Evolutionary conservation across 306 rosid species (phyloP), one percentile per base, ranked within the genome.

Genomic region (Hippophae tibetana): DNA sequence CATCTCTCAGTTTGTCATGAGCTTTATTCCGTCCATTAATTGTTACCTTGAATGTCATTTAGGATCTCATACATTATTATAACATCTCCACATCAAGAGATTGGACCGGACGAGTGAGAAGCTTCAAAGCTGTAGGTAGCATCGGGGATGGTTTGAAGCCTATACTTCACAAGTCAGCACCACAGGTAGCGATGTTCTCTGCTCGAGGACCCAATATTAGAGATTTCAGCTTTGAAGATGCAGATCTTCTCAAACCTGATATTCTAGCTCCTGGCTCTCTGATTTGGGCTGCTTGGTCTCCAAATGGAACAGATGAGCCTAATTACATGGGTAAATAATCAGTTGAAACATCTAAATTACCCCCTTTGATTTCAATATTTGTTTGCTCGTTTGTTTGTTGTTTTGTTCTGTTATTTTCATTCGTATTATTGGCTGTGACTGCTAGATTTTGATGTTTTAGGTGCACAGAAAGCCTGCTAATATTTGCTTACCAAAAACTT

Each of bases 211-310:
- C 99, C 55, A 93, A 93, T 66, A 80, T 84, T 78, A 86, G 64
- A 73, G 99, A 93, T 80, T 93, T 86, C 69, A 82, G 88, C 79
- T 93, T 76, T 87, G 89, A 80, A 70, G 99, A 93, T 76, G 97
- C 95, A 8, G 99, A 93, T 76, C 97, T 93, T 81, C 97, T 93
- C 70, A 93, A 93, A 75, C 99, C 99, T 42, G 99, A 93, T 72
- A 82, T 93, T 69, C 79, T 93, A 58, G 99, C 99, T 66, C 99
- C 99, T 44, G 99, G 99, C 75, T 84, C 95, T 61, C 74, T 93
- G 67, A 93, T 93, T 66, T 93, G 99, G 99, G 95, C 86, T 74
- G 99, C 99, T 61, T 93, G 99, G 99, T 84, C 94, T 72, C 97
- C 89, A 60, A 93, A 93, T 76, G 99, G 99, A 66, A 93, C 99